Percentiles rank a stretch among this genome's conserved stretches.
phyloP scores from a whole-genome alignment of 345 rosid species.

The Ceriops zippeliana region DNA sequence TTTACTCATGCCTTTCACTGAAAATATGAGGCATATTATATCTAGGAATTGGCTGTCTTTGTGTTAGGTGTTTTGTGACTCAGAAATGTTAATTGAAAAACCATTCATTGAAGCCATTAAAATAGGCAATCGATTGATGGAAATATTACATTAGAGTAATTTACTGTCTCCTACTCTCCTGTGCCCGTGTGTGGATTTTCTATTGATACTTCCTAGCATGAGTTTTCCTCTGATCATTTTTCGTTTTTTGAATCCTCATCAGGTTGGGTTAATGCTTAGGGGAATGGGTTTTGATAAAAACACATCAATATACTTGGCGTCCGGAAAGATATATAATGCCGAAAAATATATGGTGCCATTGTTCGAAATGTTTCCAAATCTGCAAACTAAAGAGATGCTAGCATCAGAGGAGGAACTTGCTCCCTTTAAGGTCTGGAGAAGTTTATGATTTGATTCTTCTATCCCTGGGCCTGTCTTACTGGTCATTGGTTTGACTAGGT shows the following conservation, averaged over 20 bases:
- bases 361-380: slow-evolving; percentile 92
- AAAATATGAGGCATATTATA: neutral
- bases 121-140: neutral
- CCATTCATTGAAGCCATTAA: neutral
- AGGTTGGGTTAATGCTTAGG: slow-evolving; percentile 99
- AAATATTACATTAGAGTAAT: neutral
- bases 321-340: slow-evolving; percentile 89
- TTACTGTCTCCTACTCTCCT: neutral
- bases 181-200: neutral
- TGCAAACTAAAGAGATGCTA: slow-evolving; percentile 87
- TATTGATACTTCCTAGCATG: slow-evolving; percentile 8
- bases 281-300: slow-evolving; percentile 96
- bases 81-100: neutral
- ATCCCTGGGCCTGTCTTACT: slow-evolving; percentile 8
- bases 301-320: slow-evolving; percentile 81
- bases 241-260: slow-evolving; percentile 14
- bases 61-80: neutral
- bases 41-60: neutral
- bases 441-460: slow-evolving; percentile 8
- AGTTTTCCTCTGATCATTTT: neutral
- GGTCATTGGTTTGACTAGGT: slow-evolving; percentile 27
- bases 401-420: slow-evolving; percentile 85
- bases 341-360: slow-evolving; percentile 88
- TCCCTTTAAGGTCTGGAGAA: slow-evolving; percentile 61
- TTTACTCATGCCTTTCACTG: too few relatives aligned